Percentiles rank a stretch among this genome's conserved stretches.
These are phyloP conservation scores for Puccinia novopanici DNA, from an alignment of 1,284 basidiomycete genomes.

Conservation along the genomic window DNA sequence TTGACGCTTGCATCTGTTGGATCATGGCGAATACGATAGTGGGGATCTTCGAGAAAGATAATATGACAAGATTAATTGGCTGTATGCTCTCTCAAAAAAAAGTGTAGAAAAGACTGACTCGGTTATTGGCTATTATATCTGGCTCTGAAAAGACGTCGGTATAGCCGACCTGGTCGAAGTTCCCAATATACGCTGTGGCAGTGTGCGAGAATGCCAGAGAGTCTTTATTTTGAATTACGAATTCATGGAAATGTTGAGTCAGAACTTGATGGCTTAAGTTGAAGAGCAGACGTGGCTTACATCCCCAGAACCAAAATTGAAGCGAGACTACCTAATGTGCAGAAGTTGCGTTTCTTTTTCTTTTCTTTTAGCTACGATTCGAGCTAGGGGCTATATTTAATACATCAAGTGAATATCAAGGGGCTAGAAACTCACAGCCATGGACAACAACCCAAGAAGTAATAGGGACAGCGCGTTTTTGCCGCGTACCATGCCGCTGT, in stretches of 20 bases:
- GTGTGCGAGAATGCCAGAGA: constrained; percentile 63
- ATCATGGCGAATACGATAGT: constrained; percentile 36
- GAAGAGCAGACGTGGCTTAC: not conserved
- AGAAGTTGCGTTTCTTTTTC: constrained; percentile 66
- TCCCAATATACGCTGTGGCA: constrained; percentile 70
- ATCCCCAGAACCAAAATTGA: constrained; percentile 64
- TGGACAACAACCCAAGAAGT: constrained; percentile 61
- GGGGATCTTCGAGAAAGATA: constrained; percentile 30
- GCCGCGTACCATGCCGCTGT: constrained; percentile 79
- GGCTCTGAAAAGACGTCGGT: constrained; percentile 72
- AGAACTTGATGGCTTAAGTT: not conserved
- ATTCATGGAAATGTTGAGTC: no score
- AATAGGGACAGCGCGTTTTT: constrained; percentile 64
- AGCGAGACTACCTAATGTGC: constrained; percentile 70
- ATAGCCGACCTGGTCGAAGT: constrained; percentile 67
- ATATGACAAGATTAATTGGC: not conserved
- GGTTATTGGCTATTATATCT: constrained; percentile 68
- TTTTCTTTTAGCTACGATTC: constrained; percentile 4
- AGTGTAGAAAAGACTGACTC: constrained; percentile 58
- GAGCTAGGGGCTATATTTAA: constrained; percentile 13
- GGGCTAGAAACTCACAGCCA: constrained; percentile 54
- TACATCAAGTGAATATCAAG: not conserved
- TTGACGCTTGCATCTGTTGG: constrained; percentile 60
- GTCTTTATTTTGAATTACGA: constrained; percentile 53
- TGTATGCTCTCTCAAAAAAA: not conserved